Percentiles rank a stretch among this genome's conserved stretches.
phyloP scores from a whole-genome alignment of 192 early-diverging fungal genomes.

The Polychytrium aggregatum region DNA sequence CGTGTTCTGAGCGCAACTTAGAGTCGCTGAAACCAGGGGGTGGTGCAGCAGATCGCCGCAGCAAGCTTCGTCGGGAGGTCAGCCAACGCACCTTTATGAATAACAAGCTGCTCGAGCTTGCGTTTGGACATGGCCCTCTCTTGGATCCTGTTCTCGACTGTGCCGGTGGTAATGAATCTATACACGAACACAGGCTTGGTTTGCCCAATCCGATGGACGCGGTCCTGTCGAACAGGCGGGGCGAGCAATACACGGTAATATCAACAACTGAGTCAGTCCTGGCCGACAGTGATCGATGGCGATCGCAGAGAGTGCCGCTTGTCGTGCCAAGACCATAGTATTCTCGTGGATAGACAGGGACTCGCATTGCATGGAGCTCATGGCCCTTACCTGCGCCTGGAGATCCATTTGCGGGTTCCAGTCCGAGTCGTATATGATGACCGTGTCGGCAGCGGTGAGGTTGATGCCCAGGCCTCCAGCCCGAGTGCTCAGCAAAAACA shows the following conservation, averaged over 20 bases:
- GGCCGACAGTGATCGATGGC: too few species aligned
- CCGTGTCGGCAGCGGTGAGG: slow-evolving; percentile 87
- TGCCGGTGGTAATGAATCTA: slow-evolving; percentile 70
- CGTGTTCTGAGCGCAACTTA: background rate
- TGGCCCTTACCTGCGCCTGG: slow-evolving; percentile 47
- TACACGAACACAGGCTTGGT: slow-evolving; percentile 85
- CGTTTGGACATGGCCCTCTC: slow-evolving; percentile 73
- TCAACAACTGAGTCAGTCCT: too few species aligned
- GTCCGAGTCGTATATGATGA: slow-evolving; percentile 77
- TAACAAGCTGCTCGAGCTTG: slow-evolving; percentile 88
- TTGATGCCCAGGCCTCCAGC: slow-evolving; percentile 97
- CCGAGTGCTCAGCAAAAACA: slow-evolving; percentile 88
- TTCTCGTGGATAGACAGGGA: too few species aligned
- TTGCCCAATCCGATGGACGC: slow-evolving; percentile 95
- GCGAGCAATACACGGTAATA: too few species aligned
- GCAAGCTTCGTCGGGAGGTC: background rate
- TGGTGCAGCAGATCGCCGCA: background rate
- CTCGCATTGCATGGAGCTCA: too few species aligned
- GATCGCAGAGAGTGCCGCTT: too few species aligned
- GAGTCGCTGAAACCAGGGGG: background rate
- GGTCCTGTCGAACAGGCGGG: too few species aligned
- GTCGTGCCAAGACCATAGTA: too few species aligned
- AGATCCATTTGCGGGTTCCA: slow-evolving; percentile 99
- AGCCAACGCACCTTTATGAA: slow-evolving; percentile 57
- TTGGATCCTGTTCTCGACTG: slow-evolving; percentile 76